A percentile compares a stretch with the other conserved stretches of the same genome.
phyloP scores from a whole-genome alignment of 78 protist genomes.

The Tieghemostelium lacteum region DNA sequence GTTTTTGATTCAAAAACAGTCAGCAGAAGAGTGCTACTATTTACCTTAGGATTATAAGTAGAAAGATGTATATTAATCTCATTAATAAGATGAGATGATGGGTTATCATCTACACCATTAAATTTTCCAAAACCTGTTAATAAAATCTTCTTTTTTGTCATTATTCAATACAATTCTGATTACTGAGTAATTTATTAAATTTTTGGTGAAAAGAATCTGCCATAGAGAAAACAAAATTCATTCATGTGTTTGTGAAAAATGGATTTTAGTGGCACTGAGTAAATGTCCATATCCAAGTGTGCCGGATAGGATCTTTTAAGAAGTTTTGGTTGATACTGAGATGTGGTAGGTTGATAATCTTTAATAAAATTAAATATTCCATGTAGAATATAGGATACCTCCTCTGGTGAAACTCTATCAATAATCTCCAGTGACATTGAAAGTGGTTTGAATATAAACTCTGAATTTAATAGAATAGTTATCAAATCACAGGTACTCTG shows the following conservation, averaged over 20 bases:
- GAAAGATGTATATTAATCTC: neutral
- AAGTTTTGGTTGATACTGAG: neutral
- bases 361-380: constrained; percentile 59
- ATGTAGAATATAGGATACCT: constrained; percentile 29
- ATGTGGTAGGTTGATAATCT: constrained; percentile 18
- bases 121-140: constrained; percentile 39
- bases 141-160: neutral
- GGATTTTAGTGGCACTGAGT: constrained; percentile 34
- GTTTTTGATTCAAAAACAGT: neutral
- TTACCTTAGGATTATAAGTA: neutral
- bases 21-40: neutral
- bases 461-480: constrained; percentile 5
- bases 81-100: constrained; percentile 22
- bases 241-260: constrained; percentile 61
- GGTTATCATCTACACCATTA: constrained; percentile 23
- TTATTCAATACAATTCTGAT: too few species aligned
- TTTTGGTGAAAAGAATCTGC: constrained; percentile 7
- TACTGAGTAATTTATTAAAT: too few species aligned
- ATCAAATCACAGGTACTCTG: constrained; percentile 18
- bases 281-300: neutral
- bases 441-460: constrained; percentile 22
- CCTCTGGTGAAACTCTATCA: constrained; percentile 27
- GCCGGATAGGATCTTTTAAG: too few species aligned
- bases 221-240: constrained; percentile 35
- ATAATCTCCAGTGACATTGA: constrained; percentile 4